A percentile compares a stretch with the other conserved stretches of the same genome.
Conservation (phyloP, 331 rosid species). For the Prunus yedoensis region DNA sequence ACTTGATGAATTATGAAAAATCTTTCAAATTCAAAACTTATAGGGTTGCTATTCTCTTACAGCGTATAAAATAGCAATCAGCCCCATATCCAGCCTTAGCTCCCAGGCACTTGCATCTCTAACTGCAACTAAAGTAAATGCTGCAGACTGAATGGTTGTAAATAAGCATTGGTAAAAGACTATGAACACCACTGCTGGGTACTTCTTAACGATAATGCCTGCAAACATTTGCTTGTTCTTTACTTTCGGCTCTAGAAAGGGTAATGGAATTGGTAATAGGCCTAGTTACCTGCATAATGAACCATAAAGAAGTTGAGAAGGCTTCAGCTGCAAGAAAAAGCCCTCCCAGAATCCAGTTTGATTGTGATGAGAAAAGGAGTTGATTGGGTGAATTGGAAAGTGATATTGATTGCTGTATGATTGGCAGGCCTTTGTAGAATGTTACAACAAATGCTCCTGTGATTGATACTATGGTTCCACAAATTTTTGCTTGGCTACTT, state of each 20-base stretch:
- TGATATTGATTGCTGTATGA: slow-evolving; percentile 4
- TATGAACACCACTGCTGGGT: slow-evolving; percentile 25
- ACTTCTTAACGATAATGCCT: slow-evolving; percentile 33
- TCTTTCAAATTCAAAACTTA: neutral
- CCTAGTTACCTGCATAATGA: slow-evolving; percentile 37
- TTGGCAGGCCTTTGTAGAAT: slow-evolving; percentile 43
- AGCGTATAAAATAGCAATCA: slow-evolving; percentile 31
- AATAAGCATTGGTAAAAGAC: slow-evolving; percentile 33
- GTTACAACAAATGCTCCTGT: slow-evolving; percentile 46
- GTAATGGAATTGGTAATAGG: neutral
- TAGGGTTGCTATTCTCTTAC: neutral
- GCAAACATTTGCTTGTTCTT: slow-evolving; percentile 6
- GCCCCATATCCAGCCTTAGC: slow-evolving; percentile 28
- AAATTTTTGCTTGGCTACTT: slow-evolving; percentile 42
- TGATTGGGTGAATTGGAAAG: neutral
- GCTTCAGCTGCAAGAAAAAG: slow-evolving; percentile 26
- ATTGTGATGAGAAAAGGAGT: slow-evolving; percentile 24
- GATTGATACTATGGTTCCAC: slow-evolving; percentile 47
- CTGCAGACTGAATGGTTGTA: slow-evolving; percentile 23
- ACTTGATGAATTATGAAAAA: neutral
- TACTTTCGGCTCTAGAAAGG: neutral
- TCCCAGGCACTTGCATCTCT: slow-evolving; percentile 39
- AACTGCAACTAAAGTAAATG: slow-evolving; percentile 22
- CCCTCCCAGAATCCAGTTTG: slow-evolving; percentile 43
- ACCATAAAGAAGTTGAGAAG: slow-evolving; percentile 27